Evolutionary conservation across 108 stramenopile species (phyloP), one percentile per base, ranked within the genome.

Genomic region (Seminavis robusta): DNA sequence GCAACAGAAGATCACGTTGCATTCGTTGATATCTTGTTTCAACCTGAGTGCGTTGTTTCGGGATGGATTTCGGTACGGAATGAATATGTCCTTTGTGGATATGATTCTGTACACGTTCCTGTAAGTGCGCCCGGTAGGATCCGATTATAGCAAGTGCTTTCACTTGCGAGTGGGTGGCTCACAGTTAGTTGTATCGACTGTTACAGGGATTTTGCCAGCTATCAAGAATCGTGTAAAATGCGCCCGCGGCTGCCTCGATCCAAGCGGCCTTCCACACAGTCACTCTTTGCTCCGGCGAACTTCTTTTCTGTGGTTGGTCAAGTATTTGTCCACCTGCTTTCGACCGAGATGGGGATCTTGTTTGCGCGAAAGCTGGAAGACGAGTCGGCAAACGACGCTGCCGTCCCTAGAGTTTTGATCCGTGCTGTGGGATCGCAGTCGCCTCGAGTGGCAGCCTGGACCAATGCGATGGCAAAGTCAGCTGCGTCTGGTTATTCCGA

Each of bases 1-100:
- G 5, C 54, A 69, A 29, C 39, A 75, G 45, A 31, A 34, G 15
- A 71, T 85, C 40, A 77, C 80, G 10, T 49, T 81, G 28, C 69
- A 81, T 38, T 77, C 74, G 28, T 56, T 85, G 8, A 57, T 79
- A 59, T 73, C 74, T 4, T 68, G 62, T 25, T 81, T 53, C 64
- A 71, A 81, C 48, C 63, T 81, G 47, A 68, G 80, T 5, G 73
- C 77, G 0, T 53, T 85, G 4, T 79, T 77, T 39, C 59, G 65
- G 43, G 71, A 79, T 55, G 80, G 77, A 3, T 63, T 85, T 40
- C 80, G 84, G 1, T 85, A 85, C 30, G 80, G 84, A 30, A 81
- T 67, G 32, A 42, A 68, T 25, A 85, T 85, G 84, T 79, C 67
- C 71, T 58, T 67, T 24, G 66, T 69, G 1, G 84, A 85, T 28